Base-by-base conservation (phyloP, 306 rosid species). In the Vigna unguiculata region DNA sequence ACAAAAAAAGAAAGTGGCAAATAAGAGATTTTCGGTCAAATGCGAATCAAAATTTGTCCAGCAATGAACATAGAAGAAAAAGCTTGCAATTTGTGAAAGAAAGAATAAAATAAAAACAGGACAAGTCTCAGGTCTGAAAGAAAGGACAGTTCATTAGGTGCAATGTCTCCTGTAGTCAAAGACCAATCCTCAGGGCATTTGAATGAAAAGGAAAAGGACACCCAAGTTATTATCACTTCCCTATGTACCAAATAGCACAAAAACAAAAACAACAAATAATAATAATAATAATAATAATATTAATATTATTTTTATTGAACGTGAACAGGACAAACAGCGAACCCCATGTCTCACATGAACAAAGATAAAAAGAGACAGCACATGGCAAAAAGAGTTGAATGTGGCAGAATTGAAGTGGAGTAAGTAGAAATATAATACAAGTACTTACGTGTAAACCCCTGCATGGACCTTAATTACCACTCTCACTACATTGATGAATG, bases 361-460 rank as follows among this genome's bases (percentile, higher is more conserved):
- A 69, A 52, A 21, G 14, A 47, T 20, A 55, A 22, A 36, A 55
- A 75, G 25, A 53, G 75, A 59, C 7, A 47, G 16, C 70, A 63
- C 32, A 4, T 58, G 24, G 38, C 47, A 82, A 57, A 76, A 48
- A 28, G 53, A 80, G 14, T 66, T 70, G 59, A 66, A 51, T 40
- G 61, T 45, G 71, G 32, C 67, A 74, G n/a, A 71, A 45, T 72
- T 69, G 36, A 63, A 69, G 14, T 21, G 32, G 46, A 52, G 28
- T 54, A 10, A 40, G 19, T 49, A 40, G 16, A 45, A 46, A 38
- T 24, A 54, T 5, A 71, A 36, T 52, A 22, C 9, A 7, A 49
- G 76, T 36, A 85, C 99, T 96, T 83, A 96, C 99, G 85, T 88
- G 90, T 96, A 96, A 80, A 96, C 93, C 16, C 99, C 99, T 87